Evolutionary conservation across 1,139 yeast species (phyloP).

Genomic region (Kodamaea ohmeri): DNA sequence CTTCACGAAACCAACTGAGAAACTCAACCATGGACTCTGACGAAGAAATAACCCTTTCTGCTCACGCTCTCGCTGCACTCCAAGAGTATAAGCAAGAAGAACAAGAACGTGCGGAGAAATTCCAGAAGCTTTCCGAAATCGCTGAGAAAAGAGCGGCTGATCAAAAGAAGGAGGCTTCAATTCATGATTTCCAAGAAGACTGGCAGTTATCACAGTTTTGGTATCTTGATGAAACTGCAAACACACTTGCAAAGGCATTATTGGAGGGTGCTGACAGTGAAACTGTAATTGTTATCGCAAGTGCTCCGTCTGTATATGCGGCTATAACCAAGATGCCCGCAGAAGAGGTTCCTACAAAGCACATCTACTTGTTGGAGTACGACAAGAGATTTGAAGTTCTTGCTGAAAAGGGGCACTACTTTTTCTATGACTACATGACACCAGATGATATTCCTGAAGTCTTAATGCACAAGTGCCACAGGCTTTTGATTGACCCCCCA

Average conservation of each 20-base stretch:
- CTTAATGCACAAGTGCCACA: slow-evolving; percentile 61
- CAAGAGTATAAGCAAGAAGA: slow-evolving; percentile 72
- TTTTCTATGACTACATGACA: slow-evolving; percentile 68
- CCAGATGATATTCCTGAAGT: slow-evolving; percentile 64
- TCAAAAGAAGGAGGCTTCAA: slow-evolving; percentile 28
- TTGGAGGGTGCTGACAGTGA: slow-evolving; percentile 71
- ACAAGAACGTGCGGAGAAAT: slow-evolving; percentile 53
- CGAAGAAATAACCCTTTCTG: slow-evolving; percentile 52
- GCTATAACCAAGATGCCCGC: slow-evolving; percentile 60
- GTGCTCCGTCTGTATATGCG: slow-evolving; percentile 92
- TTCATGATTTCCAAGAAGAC: slow-evolving; percentile 77
- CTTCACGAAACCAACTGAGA: not conserved
- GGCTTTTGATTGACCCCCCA: slow-evolving; percentile 87
- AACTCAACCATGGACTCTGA: slow-evolving; percentile 32
- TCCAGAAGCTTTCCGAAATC: slow-evolving; percentile 51
- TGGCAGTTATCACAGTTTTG: slow-evolving; percentile 95
- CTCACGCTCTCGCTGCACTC: slow-evolving; percentile 74
- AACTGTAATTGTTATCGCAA: slow-evolving; percentile 70
- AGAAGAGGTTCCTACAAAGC: slow-evolving; percentile 56
- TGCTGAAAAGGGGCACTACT: slow-evolving; percentile 66
- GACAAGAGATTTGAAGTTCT: slow-evolving; percentile 73
- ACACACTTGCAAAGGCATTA: slow-evolving; percentile 61
- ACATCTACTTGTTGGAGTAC: slow-evolving; percentile 72
- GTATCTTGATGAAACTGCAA: slow-evolving; percentile 76
- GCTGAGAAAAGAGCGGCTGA: slow-evolving; percentile 55